Base-by-base conservation (phyloP, 768 basidiomycete genomes). In the Termitomyces sp. region DNA sequence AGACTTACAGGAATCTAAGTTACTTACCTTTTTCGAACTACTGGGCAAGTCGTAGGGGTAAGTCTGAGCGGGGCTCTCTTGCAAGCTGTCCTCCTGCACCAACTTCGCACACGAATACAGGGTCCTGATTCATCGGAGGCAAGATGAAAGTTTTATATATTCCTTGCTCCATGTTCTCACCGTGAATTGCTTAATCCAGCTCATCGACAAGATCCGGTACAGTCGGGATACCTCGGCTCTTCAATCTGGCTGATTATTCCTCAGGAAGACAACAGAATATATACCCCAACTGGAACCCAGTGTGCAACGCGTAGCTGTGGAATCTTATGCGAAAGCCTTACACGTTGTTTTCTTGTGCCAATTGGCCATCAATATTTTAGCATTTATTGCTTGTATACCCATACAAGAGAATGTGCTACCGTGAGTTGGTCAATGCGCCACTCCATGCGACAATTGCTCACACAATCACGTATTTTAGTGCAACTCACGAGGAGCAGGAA, bases 41-140 rank as follows among this genome's bases (percentile, higher is more conserved):
- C 92, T 18, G 95, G 95, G 3, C 96, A 98, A 76, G 97, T 97
- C 24, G 80, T 98, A 55, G 97, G 96, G 36, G 96, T 99, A 54
- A 90, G 91, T 65, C 75, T 95, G 47, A 87, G 86, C 64, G 91
- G 93, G 22, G 88, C 92, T 0, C 70, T 98, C 28, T 74, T 95
- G 33, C 96, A 99, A 72, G 81, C 83, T 6, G 79, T 96, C 36
- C 78, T 99, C 42, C 73, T 86, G 30, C 70, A 76, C 49, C 84
- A 90, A 66, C 76, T 99, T 55, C 81, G 83, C 57, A 72, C 79
- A 60, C 81, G 86, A 53, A 95, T 99, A 63, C 81, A 78, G 6
- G 95, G 92, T 0, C 85, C 89, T 46, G 82, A 79, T 56, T 82
- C 95, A 55, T 75, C 76, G 64, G 75, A 90, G 75, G 91, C 90